phyloP scores from a whole-genome alignment of 371 early-diverging fungal genomes.

The Dichotomocladium elegans region DNA sequence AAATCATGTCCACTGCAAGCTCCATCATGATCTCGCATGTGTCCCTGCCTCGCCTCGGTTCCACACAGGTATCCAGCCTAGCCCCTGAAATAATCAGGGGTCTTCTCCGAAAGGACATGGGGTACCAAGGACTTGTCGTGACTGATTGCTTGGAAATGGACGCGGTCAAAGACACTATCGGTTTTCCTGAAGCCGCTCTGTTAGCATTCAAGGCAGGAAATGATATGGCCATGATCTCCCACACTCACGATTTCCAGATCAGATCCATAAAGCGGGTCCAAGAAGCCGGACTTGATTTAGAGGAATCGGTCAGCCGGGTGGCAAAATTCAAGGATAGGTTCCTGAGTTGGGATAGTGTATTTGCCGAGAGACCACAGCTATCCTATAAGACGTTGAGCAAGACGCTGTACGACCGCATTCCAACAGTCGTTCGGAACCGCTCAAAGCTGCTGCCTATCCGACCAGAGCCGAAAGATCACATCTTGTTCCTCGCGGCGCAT shows the following conservation, averaged over 20 bases:
- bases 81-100: constrained; percentile 31
- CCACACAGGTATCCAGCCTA: constrained; percentile 26
- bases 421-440: constrained; percentile 31
- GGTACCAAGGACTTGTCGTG: constrained; percentile 43
- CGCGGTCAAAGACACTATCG: constrained; percentile 41
- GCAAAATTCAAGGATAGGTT: constrained; percentile 30
- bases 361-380: background rate
- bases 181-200: constrained; percentile 27
- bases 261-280: constrained; percentile 6
- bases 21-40: constrained; percentile 52
- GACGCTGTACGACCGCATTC: constrained; percentile 30
- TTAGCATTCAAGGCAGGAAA: constrained; percentile 44
- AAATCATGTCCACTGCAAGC: constrained; percentile 21
- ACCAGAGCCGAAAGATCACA: constrained; percentile 9
- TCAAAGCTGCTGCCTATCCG: constrained; percentile 20
- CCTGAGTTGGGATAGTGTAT: constrained; percentile 25
- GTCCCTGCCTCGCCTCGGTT: constrained; percentile 29
- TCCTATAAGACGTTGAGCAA: constrained; percentile 16
- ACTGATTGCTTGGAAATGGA: constrained; percentile 55
- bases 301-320: constrained; percentile 28
- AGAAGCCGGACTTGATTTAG: constrained; percentile 4
- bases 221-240: constrained; percentile 49
- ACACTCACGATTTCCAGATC: constrained; percentile 32
- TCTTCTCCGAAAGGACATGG: constrained; percentile 26
- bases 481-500: constrained; percentile 38